Evolutionary conservation across 768 basidiomycete genomes (phyloP), one percentile per base, ranked within the genome.

Genomic region (Crassisporium funariophilum): DNA sequence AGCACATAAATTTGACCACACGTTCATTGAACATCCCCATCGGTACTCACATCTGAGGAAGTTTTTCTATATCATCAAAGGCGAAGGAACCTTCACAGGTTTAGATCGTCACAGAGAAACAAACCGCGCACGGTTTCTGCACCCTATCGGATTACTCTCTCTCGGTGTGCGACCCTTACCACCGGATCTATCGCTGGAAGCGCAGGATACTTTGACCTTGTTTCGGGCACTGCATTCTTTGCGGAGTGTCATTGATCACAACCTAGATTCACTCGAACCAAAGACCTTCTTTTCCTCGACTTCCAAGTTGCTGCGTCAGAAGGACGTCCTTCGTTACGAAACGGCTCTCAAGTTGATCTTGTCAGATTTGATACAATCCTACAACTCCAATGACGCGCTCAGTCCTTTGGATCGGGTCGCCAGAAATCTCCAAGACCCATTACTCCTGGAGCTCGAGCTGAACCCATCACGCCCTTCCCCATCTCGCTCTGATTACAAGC

Each of bases 11-110:
- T 82, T 78, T 63, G 63, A 77, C 21, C 80, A 88, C 59, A 70
- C 68, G 2, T 80, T 82, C 57, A 75, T 88, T 33, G 62, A 81
- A 43, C 82, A 86, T 59, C 78, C 76, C 1, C 80, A 87, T 61
- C 79, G 86, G 9, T 88, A 86, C 59, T 87, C 84, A 3, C 84
- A 87, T 53, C 73, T 88, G 2, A 77, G 87, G 35, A 88, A 88
- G 60, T 86, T 77, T 58, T 72, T 67, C 47, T 88, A 86, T 55
- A 59, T 69, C 25, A 52, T 69, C 15, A 59, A 62, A 9, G 50
- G 51, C 6, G 41, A 55, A 1, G 12, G 25, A 4, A 13, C n/a
- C 38, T 81, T 76, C 63, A 52, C 41, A 29, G 73, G 76, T 10
- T 57, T 83, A 21, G 40, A 58, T 10, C 41, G 64, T 0, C 63